Evolutionary conservation across 73 alveolate species (phyloP), one percentile per base, ranked within the genome.

Genomic region (Paramecium tetraurelia): DNA sequence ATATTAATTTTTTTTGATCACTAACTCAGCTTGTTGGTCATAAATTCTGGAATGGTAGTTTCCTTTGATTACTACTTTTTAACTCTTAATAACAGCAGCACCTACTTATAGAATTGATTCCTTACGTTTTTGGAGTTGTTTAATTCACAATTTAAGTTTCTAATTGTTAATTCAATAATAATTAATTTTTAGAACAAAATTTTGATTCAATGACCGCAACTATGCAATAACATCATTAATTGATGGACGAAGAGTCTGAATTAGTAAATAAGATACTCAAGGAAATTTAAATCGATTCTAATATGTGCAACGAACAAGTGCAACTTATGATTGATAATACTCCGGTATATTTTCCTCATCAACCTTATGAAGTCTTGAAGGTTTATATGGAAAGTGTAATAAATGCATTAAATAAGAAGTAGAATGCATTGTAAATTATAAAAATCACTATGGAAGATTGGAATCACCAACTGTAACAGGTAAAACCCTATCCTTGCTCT

Each of bases 391-490:
- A 41, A 21, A 21, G 27, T 24, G 70, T 80, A 24, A 48, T 80
- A 20, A 18, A 80, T 12, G 75, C 90, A 3, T 46, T 80, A 24
- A 35, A 80, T 43, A 48, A 48, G 22, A 44, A 80, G 46, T 22
- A 41, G 36, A 75, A 36, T 36, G 87, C 87, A 75, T 40, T 75
- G 87, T 75, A 75, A n/a, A 16, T 14, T 31, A 31, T 14, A 5
- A 36, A 12, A 12, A 31, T 36, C 20, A 36, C 44, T 80, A 10
- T 4, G 16, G 41, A 44, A 80, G 90, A 20, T 80, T 80, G 57
- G 63, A 80, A 41, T 80, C 90, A 27, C 76, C 90, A 11, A 80
- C 99, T 11, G 99, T 99, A 4, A 98, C 99, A 59, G 99, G 99
- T 6, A 98, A 98, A 93, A 95, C 99, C 18, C 76, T 98, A 53